phyloP scores from a whole-genome alignment of 805 yeast species.

The Pichia pseudocactophila region DNA sequence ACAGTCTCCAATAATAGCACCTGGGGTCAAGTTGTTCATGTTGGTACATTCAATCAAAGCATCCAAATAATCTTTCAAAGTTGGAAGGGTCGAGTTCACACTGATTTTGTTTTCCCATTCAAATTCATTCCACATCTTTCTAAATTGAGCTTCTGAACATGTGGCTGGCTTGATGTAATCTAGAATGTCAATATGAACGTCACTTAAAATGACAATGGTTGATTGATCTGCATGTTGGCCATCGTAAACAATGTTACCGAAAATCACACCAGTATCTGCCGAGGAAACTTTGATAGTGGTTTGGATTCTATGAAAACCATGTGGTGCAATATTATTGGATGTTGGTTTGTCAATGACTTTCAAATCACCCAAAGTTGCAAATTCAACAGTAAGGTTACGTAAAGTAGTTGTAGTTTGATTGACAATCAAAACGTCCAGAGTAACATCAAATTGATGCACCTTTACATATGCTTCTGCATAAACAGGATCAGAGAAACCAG shows the following conservation, averaged over 20 bases:
- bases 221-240: constrained; percentile 89
- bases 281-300: constrained; percentile 90
- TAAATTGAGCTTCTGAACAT: constrained; percentile 81
- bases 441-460: constrained; percentile 95
- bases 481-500: constrained; percentile 98
- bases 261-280: constrained; percentile 96
- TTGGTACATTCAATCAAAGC: constrained; percentile 75
- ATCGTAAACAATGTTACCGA: constrained; percentile 94
- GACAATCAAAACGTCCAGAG: constrained; percentile 84
- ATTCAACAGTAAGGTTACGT: constrained; percentile 86
- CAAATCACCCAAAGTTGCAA: constrained; percentile 92
- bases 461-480: constrained; percentile 96
- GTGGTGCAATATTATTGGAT: constrained; percentile 90
- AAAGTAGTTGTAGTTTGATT: constrained; percentile 90
- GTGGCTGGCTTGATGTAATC: constrained; percentile 95
- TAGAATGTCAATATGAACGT: constrained; percentile 93
- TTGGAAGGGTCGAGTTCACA: constrained; percentile 57
- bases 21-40: constrained; percentile 89
- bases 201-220: constrained; percentile 85
- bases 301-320: constrained; percentile 86
- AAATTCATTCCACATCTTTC: constrained; percentile 98
- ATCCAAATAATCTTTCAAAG: constrained; percentile 71
- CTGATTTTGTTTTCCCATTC: constrained; percentile 99
- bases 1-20: constrained; percentile 84
- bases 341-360: constrained; percentile 89